Evolutionary conservation across 2,329 filamentous ascomycete genomes (phyloP), one percentile per base, ranked within the genome.

Genomic region (Diaporthe nobilis): DNA sequence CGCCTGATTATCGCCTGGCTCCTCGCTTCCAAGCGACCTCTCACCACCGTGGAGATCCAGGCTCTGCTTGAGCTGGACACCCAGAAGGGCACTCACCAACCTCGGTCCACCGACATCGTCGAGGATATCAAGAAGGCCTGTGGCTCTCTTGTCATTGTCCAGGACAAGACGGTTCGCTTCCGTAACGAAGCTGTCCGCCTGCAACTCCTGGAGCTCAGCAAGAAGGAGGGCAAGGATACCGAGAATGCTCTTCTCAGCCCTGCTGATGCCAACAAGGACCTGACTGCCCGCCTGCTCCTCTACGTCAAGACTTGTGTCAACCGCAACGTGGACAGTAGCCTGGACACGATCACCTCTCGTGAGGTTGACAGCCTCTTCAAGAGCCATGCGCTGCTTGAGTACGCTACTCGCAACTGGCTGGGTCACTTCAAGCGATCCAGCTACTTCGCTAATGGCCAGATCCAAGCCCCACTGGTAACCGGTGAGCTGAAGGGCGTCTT

Each of bases 91-190:
- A 34, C 42, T 15, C 77, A 77, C 71, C 71, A 76, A 58, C 73
- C 77, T 77, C 77, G 75, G n/a, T 76, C 77, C 7, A 76, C 76
- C 17, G 72, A 78, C 55, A 75, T 78, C 20, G 73, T 78, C 31
- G 77, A 78, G 53, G 75, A 78, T 15, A 78, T 78, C 73, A 71
- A 72, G 51, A 76, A 71, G 58, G 72, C 77, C n/a, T 77, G 73
- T 39, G 77, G 75, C 2, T 73, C 73, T 47, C 76, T 78, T 10
- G 73, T 78, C 15, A 71, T 74, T 28, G 74, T 78, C 25, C 73
- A 77, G 25, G 77, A 78, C 61, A 77, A 78, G 74, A 77, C 71
- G 39, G 77, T 78, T 22, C 75, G 75, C 28, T 78, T 78, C 76
- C 76, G 77, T 34, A 78, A 78, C 42, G 77, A 78, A 71, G 60